phyloP scores from a whole-genome alignment of 2,329 filamentous ascomycete species.

The Pseudogymnoascus sp. region DNA sequence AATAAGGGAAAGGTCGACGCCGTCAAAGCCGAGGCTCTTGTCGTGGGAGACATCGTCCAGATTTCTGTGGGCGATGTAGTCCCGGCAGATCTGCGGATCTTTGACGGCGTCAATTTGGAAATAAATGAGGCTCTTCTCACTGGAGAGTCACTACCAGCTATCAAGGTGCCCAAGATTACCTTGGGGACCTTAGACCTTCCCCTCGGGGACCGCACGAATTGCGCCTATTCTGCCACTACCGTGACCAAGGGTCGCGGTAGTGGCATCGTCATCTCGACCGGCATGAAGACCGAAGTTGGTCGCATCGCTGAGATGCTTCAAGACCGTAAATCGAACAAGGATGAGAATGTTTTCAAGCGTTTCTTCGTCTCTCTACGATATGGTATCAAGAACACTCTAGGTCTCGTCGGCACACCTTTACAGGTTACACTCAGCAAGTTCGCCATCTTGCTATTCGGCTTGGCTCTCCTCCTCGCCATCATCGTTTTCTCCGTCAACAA shows the following conservation, averaged over 20 bases:
- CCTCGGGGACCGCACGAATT: slow-evolving; percentile 61
- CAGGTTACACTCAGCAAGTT: slow-evolving; percentile 81
- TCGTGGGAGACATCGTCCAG: slow-evolving; percentile 57
- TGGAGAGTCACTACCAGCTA: slow-evolving; percentile 62
- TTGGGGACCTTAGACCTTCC: slow-evolving; percentile 40
- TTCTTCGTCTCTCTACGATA: slow-evolving; percentile 39
- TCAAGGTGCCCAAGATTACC: slow-evolving; percentile 51
- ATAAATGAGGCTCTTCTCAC: slow-evolving; percentile 70
- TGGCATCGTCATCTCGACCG: slow-evolving; percentile 61
- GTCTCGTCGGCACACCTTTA: slow-evolving; percentile 68
- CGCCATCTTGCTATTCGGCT: slow-evolving; percentile 68
- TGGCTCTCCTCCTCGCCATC: slow-evolving; percentile 53
- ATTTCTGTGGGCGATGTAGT: slow-evolving; percentile 59
- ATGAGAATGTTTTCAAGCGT: slow-evolving; percentile 38
- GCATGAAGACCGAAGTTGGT: slow-evolving; percentile 67
- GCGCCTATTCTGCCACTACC: slow-evolving; percentile 64
- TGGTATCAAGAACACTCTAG: slow-evolving; percentile 45
- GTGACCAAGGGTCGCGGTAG: slow-evolving; percentile 61
- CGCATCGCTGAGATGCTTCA: slow-evolving; percentile 63
- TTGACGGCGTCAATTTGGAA: slow-evolving; percentile 63
- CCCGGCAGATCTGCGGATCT: slow-evolving; percentile 57
- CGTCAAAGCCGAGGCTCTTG: slow-evolving; percentile 48
- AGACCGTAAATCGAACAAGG: slow-evolving; percentile 43
- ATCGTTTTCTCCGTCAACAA: slow-evolving; percentile 53
- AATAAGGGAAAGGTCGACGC: slow-evolving; percentile 41